Conservation (phyloP, 208 protist genomes). For the Crithidia acanthocephali region DNA sequence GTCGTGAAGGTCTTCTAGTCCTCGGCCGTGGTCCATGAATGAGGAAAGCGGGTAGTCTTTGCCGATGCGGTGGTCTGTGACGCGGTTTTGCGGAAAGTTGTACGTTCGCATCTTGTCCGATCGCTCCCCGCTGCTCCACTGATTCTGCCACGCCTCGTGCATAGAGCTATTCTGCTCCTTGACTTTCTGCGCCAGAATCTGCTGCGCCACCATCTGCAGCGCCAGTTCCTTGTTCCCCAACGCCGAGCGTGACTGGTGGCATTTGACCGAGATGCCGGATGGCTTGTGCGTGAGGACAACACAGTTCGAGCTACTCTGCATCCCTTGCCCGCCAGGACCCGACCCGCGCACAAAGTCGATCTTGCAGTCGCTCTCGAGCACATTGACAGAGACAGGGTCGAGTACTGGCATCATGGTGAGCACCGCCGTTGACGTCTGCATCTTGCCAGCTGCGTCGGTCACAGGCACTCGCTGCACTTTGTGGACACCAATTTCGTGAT, state of each 20-base stretch:
- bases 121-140: slow-evolving; percentile 90
- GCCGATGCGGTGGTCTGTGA: slow-evolving; percentile 89
- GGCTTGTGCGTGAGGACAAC: slow-evolving; percentile 87
- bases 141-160: slow-evolving; percentile 76
- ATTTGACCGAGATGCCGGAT: slow-evolving; percentile 91
- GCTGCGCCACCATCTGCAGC: slow-evolving; percentile 87
- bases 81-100: slow-evolving; percentile 91
- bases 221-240: slow-evolving; percentile 90
- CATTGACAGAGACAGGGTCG: slow-evolving; percentile 87
- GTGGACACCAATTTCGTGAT: slow-evolving; percentile 91
- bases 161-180: slow-evolving; percentile 79
- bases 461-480: slow-evolving; percentile 93
- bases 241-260: slow-evolving; percentile 87
- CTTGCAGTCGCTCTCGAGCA: slow-evolving; percentile 85
- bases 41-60: slow-evolving; percentile 78
- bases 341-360: slow-evolving; percentile 90
- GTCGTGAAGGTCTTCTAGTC: slow-evolving; percentile 73
- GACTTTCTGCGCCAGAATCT: slow-evolving; percentile 64
- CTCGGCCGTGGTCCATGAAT: slow-evolving; percentile 81
- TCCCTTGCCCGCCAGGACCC: slow-evolving; percentile 88
- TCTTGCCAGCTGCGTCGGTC: slow-evolving; percentile 86
- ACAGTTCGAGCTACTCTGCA: slow-evolving; percentile 92
- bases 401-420: slow-evolving; percentile 89
- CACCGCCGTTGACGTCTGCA: slow-evolving; percentile 92
- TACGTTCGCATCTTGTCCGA: slow-evolving; percentile 93